Percentiles rank a stretch among this genome's conserved stretches.
phyloP scores from a whole-genome alignment of 208 protist genomes.

The Leishmania mexicana region DNA sequence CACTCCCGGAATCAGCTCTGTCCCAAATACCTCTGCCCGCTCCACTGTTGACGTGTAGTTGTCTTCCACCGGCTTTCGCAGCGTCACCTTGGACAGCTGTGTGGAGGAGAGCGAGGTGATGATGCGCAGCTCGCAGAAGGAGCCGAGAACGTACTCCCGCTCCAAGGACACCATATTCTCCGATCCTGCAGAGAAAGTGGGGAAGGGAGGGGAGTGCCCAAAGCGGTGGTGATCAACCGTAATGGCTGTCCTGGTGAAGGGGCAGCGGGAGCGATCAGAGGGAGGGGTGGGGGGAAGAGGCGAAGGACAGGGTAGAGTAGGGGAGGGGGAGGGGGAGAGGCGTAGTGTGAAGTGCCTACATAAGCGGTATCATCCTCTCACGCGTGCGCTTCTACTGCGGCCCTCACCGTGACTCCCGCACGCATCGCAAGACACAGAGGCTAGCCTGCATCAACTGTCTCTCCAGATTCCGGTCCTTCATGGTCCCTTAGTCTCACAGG shows the following conservation, averaged over 20 bases:
- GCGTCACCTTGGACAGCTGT: slow-evolving; percentile 31
- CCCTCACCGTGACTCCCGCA: neutral
- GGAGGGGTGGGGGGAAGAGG: neutral
- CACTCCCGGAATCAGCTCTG: slow-evolving; percentile 52
- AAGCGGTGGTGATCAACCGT: neutral
- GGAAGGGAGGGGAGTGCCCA: neutral
- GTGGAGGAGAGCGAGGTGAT: slow-evolving; percentile 23
- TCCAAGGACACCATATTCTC: slow-evolving; percentile 32
- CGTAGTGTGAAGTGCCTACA: neutral
- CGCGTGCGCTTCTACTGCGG: neutral
- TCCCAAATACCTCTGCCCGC: slow-evolving; percentile 60
- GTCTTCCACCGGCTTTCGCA: slow-evolving; percentile 21
- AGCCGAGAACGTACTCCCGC: slow-evolving; percentile 44
- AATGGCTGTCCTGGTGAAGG: neutral
- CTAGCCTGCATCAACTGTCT: neutral
- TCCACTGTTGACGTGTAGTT: slow-evolving; percentile 13
- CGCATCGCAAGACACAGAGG: neutral
- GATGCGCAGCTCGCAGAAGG: slow-evolving; percentile 64
- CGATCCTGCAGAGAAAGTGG: neutral
- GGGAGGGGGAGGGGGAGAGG: neutral
- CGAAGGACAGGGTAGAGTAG: neutral
- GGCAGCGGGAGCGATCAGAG: neutral
- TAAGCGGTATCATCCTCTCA: neutral
- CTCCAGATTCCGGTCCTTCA: neutral
- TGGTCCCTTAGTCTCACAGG: neutral